Base-by-base conservation (phyloP, 768 basidiomycete species). In the Cystoderma amianthinum region DNA sequence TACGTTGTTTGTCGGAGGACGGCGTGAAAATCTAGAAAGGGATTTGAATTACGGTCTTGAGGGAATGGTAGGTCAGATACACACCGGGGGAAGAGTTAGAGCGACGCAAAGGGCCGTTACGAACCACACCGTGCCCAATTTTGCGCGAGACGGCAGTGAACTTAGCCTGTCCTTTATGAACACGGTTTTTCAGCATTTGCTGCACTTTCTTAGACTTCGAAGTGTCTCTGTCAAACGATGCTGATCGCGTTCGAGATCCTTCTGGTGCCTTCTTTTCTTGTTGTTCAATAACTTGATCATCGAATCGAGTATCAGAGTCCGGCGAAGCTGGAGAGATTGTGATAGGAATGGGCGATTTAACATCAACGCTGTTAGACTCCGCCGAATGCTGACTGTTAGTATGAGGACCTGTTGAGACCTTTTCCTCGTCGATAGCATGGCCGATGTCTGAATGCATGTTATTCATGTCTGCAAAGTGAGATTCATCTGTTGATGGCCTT, bases 111-210 rank as follows among this genome's bases (percentile, higher is more conserved):
- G 58, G 63, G 3, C 76, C 71, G 46, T 72, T 75, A 50, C 68
- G 67, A 12, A 67, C 72, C 15, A 85, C 82, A 4, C 82, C 82
- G 50, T 77, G 73, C 5, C 85, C 85, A 28, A 90, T 81, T 56
- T 78, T 87, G 56, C 72, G 78, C 22, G 85, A 85, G 38, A 88
- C 85, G 13, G 83, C 85, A 19, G 78, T 77, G 32, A 91, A 85
- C 38, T 79, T 72, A 4, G 68, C 80, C 43, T 81, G 80, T 5
- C 82, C 76, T 54, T 86, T 82, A 49, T 87, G 77, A 17, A 89
- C 85, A 7, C 76, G 71, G 44, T 74, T 72, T 59, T 83, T 88
- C 45, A 88, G 62, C 47, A 85, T 84, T 56, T 80, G 79, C 49
- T 82, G 81, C 39, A 89, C 67, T 56, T 83, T 86, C 60, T 84